Conservation (phyloP, 768 basidiomycete genomes). For the Pulveroboletus sp. region DNA sequence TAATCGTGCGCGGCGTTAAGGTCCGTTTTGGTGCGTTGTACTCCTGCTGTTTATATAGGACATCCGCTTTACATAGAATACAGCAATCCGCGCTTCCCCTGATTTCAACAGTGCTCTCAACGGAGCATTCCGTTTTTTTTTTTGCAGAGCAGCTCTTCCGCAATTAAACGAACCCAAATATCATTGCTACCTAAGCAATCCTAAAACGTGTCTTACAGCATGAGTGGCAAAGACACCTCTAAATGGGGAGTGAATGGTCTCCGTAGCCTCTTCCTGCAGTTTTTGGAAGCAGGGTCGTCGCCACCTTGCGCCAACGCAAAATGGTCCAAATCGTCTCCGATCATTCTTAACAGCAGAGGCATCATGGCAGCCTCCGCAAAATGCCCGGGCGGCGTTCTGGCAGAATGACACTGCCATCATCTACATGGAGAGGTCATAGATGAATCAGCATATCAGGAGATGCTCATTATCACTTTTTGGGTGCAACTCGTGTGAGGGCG, state of each 20-base stretch:
- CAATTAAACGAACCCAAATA: not conserved
- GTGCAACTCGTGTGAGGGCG: too few relatives aligned
- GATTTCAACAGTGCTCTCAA: conserved; percentile 33
- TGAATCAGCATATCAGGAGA: not conserved
- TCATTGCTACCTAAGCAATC: not conserved
- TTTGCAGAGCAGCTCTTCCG: not conserved
- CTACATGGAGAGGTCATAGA: too few relatives aligned
- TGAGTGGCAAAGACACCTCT: not conserved
- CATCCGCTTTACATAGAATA: not conserved
- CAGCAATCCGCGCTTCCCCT: conserved; percentile 31
- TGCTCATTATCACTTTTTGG: not conserved
- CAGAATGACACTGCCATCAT: too few relatives aligned
- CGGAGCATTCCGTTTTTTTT: conserved; percentile 25
- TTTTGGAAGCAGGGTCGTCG: conserved; percentile 33
- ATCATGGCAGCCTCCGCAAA: not conserved
- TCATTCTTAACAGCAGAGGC: not conserved
- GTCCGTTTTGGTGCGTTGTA: not conserved
- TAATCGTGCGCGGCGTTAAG: not conserved
- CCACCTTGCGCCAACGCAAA: conserved; percentile 36
- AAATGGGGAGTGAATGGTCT: not conserved
- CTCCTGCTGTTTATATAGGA: not conserved
- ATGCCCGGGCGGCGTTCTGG: too few relatives aligned
- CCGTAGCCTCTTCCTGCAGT: not conserved
- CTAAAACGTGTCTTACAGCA: not conserved
- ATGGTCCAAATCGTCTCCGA: conserved; percentile 12